Base-by-base conservation (phyloP, 805 yeast genomes). In the Cephaloascus albidus region DNA sequence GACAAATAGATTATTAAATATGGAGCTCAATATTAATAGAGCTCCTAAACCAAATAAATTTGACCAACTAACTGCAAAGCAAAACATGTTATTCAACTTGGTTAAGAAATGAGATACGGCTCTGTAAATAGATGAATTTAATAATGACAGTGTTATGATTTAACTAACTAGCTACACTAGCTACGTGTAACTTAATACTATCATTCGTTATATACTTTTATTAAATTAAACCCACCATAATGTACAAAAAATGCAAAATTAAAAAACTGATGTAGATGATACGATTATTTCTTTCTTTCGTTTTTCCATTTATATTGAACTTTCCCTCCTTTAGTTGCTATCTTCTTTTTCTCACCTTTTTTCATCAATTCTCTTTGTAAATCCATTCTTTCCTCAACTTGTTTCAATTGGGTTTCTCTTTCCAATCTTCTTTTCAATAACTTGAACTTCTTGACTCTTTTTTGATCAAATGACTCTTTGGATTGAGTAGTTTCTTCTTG, bases 301-400 rank as follows among this genome's bases (percentile, higher is more conserved):
- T 75, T 82, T 56, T 81, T 85, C 95, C 97, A 90, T 63, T 86
- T 86, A 64, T 75, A 93, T 2, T 72, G 68, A 0, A 75, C 74
- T 41, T 74, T 72, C 3, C 97, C 97, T 27, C 76, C 71, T 14
- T 70, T 63, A 41, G 72, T 82, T 3, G 72, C 67, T 4, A 82
- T 57, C 65, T 88, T 88, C 72, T 81, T 84, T 63, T 85, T 85
- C 44, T 78, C 76, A 1, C 97, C 97, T 47, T 80, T 83, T 57
- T 86, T 86, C 95, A 90, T 87, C 40, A 88, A 71, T 53, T 89
- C 95, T 44, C 84, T 77, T 51, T 88, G 94, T 41, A 75, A 50
- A 41, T 83, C 85, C 78, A 89, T 78, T 51, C 79, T 75, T 33
- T 70, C 70, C 52, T 86, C 82, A 15, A 90, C 84, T 38, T 72